phyloP scores from a whole-genome alignment of 805 yeast species.

The Candida sanyiensis region DNA sequence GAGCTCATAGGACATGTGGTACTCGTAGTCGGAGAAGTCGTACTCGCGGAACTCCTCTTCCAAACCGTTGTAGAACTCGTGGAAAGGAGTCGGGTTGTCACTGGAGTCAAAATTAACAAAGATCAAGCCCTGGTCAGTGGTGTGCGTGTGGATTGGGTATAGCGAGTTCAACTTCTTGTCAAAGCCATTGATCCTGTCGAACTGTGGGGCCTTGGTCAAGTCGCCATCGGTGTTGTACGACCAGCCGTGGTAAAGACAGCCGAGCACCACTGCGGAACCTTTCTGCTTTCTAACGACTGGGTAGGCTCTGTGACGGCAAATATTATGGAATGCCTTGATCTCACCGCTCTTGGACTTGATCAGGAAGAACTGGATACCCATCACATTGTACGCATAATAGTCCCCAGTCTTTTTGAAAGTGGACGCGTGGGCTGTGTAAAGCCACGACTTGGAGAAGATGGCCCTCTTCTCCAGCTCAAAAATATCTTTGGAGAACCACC shows the following conservation, averaged over 20 bases:
- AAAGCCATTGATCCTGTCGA: slow-evolving; percentile 54
- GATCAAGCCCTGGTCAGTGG: slow-evolving; percentile 50
- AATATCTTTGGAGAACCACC: slow-evolving; percentile 59
- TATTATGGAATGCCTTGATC: slow-evolving; percentile 56
- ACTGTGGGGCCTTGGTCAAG: slow-evolving; percentile 57
- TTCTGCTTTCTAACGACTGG: slow-evolving; percentile 54
- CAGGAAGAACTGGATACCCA: slow-evolving; percentile 51
- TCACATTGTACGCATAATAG: slow-evolving; percentile 43
- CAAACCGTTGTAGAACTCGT: slow-evolving; percentile 47
- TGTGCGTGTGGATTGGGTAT: slow-evolving; percentile 48
- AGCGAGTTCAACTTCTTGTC: slow-evolving; percentile 49
- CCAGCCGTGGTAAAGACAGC: slow-evolving; percentile 65
- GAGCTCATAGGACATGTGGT: slow-evolving; percentile 58
- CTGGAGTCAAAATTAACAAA: slow-evolving; percentile 49
- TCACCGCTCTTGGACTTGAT: slow-evolving; percentile 48
- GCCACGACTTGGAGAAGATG: slow-evolving; percentile 52
- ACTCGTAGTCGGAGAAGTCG: slow-evolving; percentile 56
- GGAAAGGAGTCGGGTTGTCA: slow-evolving; percentile 39
- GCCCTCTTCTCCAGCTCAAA: slow-evolving; percentile 55
- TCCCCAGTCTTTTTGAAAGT: slow-evolving; percentile 55
- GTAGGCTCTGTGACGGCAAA: slow-evolving; percentile 60
- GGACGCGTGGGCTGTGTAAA: slow-evolving; percentile 45
- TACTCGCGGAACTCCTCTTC: slow-evolving; percentile 48
- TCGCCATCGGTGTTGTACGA: slow-evolving; percentile 56
- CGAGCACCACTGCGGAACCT: slow-evolving; percentile 52